Conservation (phyloP, 2,329 filamentous ascomycete species). For the Trichoderma sp. region DNA sequence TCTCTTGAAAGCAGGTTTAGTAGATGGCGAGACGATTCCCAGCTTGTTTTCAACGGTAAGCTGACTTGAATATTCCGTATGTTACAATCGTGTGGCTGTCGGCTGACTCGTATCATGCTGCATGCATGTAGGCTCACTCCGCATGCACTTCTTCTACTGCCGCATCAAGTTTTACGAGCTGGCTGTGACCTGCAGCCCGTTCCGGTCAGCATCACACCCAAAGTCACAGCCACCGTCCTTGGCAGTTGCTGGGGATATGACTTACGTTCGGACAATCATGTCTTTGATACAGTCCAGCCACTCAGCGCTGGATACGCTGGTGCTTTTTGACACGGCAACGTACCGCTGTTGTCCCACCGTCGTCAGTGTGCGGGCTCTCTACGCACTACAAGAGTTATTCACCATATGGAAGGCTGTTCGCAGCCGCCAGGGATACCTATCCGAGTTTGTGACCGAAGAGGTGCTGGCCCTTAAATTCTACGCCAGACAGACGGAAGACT, state of each 20-base stretch:
- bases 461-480: conserved; percentile 2
- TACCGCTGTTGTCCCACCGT: not conserved
- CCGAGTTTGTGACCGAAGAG: not conserved
- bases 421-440: not conserved
- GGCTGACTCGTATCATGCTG: not conserved
- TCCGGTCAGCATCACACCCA: not conserved
- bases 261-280: conserved; percentile 1
- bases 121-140: conserved; percentile 1
- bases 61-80: not conserved
- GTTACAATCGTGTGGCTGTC: not conserved
- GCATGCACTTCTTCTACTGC: conserved; percentile 14
- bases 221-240: not conserved
- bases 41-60: not conserved
- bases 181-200: not conserved
- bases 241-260: not conserved
- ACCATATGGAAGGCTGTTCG: not conserved
- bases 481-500: not conserved
- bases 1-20: not conserved
- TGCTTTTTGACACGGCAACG: not conserved
- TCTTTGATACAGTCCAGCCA: not conserved
- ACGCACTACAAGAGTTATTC: not conserved
- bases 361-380: not conserved
- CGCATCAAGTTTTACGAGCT: not conserved
- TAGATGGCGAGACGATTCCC: not conserved
- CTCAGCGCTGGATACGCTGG: not conserved